These are phyloP conservation scores for Zasmidium cellare DNA, from an alignment of 2,329 filamentous ascomycete genomes.

Conservation along the genomic window DNA sequence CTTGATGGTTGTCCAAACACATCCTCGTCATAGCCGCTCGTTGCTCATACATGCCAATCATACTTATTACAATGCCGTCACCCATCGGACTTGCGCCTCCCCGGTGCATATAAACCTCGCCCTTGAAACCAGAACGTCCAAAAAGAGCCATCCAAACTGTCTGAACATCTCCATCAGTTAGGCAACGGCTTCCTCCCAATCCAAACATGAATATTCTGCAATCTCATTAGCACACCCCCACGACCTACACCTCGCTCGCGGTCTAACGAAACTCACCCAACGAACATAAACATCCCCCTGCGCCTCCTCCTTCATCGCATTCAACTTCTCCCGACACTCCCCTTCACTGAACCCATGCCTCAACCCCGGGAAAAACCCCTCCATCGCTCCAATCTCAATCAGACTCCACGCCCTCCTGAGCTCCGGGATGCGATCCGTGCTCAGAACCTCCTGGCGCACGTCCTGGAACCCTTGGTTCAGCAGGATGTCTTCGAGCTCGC, in stretches of 20 bases:
- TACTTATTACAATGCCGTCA: too few relatives aligned
- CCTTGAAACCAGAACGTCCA: too few relatives aligned
- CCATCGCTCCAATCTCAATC: slow-evolving; percentile 7
- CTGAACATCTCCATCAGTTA: neutral
- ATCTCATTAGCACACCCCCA: neutral
- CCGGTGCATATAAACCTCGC: too few relatives aligned
- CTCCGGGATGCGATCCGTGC: slow-evolving; percentile 4
- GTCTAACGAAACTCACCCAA: neutral
- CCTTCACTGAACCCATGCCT: neutral
- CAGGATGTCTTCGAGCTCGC: slow-evolving; percentile 3
- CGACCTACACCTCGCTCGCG: neutral
- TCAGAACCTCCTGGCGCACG: neutral
- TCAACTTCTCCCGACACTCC: slow-evolving; percentile 3
- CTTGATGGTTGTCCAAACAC: too few relatives aligned
- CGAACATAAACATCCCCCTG: slow-evolving; percentile 2
- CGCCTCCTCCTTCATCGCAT: slow-evolving; percentile 5
- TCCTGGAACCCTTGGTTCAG: slow-evolving; percentile 2
- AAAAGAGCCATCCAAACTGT: too few relatives aligned
- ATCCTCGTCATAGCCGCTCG: too few relatives aligned
- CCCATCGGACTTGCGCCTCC: too few relatives aligned
- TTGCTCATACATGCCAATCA: too few relatives aligned
- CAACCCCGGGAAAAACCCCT: neutral
- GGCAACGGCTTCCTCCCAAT: slow-evolving; percentile 5
- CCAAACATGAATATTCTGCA: slow-evolving; percentile 5
- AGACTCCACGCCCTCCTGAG: slow-evolving; percentile 1